Evolutionary conservation across 306 rosid genomes (phyloP), one percentile per base, ranked within the genome.

Genomic region (Lupinus albus): DNA sequence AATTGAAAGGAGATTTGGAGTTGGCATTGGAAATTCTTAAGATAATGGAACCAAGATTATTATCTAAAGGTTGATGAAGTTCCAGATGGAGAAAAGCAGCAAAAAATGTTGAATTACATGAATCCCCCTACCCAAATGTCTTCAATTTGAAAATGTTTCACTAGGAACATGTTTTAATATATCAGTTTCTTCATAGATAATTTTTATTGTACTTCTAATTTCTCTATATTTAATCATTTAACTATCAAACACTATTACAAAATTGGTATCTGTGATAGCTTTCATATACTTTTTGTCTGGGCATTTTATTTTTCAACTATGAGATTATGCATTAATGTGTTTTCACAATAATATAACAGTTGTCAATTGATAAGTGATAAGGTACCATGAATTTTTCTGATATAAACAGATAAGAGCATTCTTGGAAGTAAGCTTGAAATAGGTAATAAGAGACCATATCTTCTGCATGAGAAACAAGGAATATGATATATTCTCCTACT

Each of bases 1-100:
- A 88, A 82, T 84, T 51, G 49, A 79, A 82, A 58, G 84, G 81
- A 54, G 70, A 81, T 55, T 17, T 56, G 52, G 85, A 79, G 35
- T 70, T 9, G 7, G 86, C 85, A 45, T 62, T 65, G 58, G 87
- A 88, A 53, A 67, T 83, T 15, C 25, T 81, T 39, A 36, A 71
- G 38, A 46, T 80, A 25, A 25, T 25, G 30, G 30, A 82, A 41
- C 35, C 68, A 14, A 65, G 51, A 53, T 60, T 57, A 30, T 76
- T 20, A n/a, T 14, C 11, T 25, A 44, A 76, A 67, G 73, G 25
- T 18, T 35, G 64, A 73, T 68, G 46, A 50, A 1, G 52, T 28
- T 54, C 38, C 36, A 2, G 64, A 73, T 59, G 59, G 45, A 45
- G 51, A 47, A 59, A 51, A 61, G 88, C 83, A 66, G 69, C 64